Evolutionary conservation across 805 yeast genomes (phyloP).

Genomic region (Kodamaea jinghongensis): DNA sequence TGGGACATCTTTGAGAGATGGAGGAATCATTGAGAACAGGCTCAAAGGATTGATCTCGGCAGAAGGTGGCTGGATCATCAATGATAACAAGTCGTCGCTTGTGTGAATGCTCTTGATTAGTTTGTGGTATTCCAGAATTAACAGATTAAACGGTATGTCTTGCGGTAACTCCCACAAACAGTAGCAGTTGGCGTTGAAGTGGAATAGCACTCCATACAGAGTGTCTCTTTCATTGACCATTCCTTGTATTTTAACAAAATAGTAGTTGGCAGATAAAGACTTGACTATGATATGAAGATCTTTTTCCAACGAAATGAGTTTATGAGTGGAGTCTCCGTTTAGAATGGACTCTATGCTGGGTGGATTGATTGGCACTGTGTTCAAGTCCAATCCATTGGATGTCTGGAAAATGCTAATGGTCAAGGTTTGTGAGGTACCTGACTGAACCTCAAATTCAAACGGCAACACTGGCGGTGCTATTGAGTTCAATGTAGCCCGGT

Average conservation of each 20-base stretch:
- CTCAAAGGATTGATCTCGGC: not conserved
- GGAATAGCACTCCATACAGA: slow-evolving; percentile 13
- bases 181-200: slow-evolving; percentile 12
- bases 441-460: slow-evolving; percentile 16
- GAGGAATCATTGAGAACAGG: slow-evolving; percentile 19
- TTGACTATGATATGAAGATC: slow-evolving; percentile 10
- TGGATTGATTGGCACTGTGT: slow-evolving; percentile 2
- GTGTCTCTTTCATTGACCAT: slow-evolving; percentile 13
- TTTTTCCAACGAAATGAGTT: slow-evolving; percentile 4
- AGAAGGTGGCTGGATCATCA: not conserved
- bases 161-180: slow-evolving; percentile 13
- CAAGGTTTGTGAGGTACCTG: slow-evolving; percentile 9
- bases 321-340: slow-evolving; percentile 1
- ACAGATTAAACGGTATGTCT: slow-evolving; percentile 9
- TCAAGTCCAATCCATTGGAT: slow-evolving; percentile 6
- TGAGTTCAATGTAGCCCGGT: too few relatives aligned
- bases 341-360: not conserved
- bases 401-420: slow-evolving; percentile 15
- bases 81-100: slow-evolving; percentile 3
- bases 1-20: slow-evolving; percentile 4
- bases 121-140: slow-evolving; percentile 1
- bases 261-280: slow-evolving; percentile 10
- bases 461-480: slow-evolving; percentile 12
- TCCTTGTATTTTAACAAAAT: slow-evolving; percentile 15
- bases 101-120: not conserved